Evolutionary conservation across 2,329 filamentous ascomycete species (phyloP).

Genomic region (Amauroascus niger): DNA sequence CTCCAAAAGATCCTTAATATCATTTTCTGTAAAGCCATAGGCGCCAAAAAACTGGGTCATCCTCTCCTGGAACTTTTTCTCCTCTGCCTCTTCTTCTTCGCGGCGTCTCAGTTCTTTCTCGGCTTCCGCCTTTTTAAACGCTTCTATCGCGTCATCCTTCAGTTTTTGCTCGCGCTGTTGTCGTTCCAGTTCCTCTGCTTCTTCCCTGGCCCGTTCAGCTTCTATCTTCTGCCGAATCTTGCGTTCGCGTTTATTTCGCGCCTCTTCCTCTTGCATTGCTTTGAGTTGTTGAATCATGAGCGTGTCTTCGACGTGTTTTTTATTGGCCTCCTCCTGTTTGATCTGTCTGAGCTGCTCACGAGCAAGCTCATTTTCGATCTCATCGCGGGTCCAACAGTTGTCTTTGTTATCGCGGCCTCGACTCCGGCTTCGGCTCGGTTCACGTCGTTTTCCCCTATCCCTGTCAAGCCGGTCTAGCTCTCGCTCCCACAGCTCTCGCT

Average conservation of each 20-base stretch:
- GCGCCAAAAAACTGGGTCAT: conserved; percentile 32
- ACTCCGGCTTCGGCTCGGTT: background rate
- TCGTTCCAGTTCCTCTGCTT: conserved; percentile 29
- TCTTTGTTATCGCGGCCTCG: too few relatives aligned
- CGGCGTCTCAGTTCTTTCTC: conserved; percentile 42
- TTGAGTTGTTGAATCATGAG: conserved; percentile 21
- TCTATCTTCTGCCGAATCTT: conserved; percentile 32
- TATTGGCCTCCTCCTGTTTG: conserved; percentile 22
- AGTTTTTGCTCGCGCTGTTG: conserved; percentile 31
- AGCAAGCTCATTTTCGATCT: conserved; percentile 26
- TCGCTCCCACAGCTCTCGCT: background rate
- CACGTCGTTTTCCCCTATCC: background rate
- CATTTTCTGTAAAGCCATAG: conserved; percentile 32
- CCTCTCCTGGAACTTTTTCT: conserved; percentile 42
- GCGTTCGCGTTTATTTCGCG: conserved; percentile 42
- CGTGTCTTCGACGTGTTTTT: conserved; percentile 19
- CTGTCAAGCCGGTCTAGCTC: background rate
- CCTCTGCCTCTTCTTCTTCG: conserved; percentile 41
- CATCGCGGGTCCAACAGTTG: conserved; percentile 13
- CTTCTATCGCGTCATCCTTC: conserved; percentile 44
- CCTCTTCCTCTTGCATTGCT: conserved; percentile 24
- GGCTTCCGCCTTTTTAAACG: conserved; percentile 43
- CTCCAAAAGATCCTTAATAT: conserved; percentile 41
- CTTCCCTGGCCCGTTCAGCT: conserved; percentile 23
- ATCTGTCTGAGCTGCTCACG: conserved; percentile 27